phyloP scores from a whole-genome alignment of 2,329 filamentous ascomycete genomes.

The Trichoderma sp. region DNA sequence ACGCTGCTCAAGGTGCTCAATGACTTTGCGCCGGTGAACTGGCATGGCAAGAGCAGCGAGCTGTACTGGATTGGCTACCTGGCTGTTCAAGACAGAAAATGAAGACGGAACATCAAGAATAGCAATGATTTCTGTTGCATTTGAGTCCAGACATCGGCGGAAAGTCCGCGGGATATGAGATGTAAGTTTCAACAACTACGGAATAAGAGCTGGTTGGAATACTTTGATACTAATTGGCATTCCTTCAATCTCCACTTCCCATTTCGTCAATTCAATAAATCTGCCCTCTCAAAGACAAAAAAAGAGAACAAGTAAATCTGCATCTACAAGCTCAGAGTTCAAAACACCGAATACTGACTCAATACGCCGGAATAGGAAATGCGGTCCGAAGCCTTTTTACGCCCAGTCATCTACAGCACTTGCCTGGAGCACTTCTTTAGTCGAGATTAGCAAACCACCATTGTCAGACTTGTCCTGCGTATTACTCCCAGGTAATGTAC shows the following conservation, averaged over 20 bases:
- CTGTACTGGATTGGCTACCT: constrained; percentile 15
- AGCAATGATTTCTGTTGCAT: neutral
- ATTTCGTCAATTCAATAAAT: neutral
- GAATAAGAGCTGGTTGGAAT: neutral
- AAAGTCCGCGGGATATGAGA: neutral
- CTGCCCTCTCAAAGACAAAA: neutral
- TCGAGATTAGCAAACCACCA: neutral
- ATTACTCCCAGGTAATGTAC: neutral
- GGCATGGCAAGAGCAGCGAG: constrained; percentile 14
- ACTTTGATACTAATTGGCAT: neutral
- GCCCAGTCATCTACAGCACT: neutral
- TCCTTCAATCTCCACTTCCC: neutral
- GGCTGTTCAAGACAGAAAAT: constrained; percentile 10
- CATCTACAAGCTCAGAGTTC: neutral
- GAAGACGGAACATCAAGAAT: neutral
- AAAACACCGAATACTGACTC: neutral
- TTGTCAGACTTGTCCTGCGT: neutral
- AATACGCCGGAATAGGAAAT: neutral
- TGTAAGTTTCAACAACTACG: neutral
- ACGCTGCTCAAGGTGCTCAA: constrained; percentile 17
- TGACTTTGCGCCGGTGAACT: constrained; percentile 10
- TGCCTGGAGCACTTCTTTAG: neutral
- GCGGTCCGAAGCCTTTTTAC: neutral
- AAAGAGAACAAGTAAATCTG: neutral
- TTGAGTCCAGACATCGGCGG: neutral